phyloP scores from a whole-genome alignment of 352 stramenopile genomes.

The Thalassiosira hispida region DNA sequence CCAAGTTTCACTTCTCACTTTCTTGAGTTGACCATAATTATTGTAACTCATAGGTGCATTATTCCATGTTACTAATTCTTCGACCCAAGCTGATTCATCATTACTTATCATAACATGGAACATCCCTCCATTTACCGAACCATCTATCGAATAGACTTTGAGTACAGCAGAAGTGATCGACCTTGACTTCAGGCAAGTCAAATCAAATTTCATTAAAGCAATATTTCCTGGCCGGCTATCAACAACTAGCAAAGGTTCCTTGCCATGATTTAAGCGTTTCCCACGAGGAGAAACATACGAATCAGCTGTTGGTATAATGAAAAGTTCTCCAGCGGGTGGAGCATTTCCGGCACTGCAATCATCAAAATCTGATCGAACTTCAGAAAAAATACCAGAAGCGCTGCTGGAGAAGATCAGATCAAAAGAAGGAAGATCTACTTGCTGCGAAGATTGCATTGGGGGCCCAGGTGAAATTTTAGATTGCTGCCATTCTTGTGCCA shows the following conservation, averaged over 20 bases:
- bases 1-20: constrained; percentile 5
- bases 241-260: constrained; percentile 1
- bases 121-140: constrained; percentile 9
- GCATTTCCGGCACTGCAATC: constrained; percentile 16
- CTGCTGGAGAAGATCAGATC: no score
- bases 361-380: no score
- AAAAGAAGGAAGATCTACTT: neutral
- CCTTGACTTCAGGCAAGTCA: constrained; percentile 7
- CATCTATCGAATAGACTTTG: constrained; percentile 16
- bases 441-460: neutral
- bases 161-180: constrained; percentile 25
- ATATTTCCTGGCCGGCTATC: constrained; percentile 12
- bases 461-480: no score
- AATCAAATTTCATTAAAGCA: constrained; percentile 23
- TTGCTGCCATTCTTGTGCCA: no score
- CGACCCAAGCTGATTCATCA: constrained; percentile 4
- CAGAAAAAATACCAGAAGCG: no score
- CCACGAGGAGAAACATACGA: constrained; percentile 5
- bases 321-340: neutral
- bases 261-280: constrained; percentile 7
- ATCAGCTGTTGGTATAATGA: constrained; percentile 20
- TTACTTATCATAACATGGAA: constrained; percentile 12
- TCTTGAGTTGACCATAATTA: neutral
- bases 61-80: constrained; percentile 12
- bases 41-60: constrained; percentile 1